Conservation (phyloP, 345 rosid genomes). For the Angophora floribunda region DNA sequence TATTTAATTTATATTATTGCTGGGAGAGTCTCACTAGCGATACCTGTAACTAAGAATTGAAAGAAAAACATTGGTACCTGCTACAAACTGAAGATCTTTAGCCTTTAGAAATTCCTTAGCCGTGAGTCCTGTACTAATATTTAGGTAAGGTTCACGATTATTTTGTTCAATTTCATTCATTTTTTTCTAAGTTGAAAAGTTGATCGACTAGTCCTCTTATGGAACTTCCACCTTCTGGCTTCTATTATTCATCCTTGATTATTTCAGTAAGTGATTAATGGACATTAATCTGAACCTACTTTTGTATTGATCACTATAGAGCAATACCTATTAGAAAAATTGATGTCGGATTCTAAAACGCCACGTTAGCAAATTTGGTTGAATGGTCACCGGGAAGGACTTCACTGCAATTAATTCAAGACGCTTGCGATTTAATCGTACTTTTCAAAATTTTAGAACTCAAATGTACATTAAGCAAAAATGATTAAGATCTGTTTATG, state of each 20-base stretch:
- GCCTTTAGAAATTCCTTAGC: neutral
- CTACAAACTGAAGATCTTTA: neutral
- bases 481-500: rapidly evolving
- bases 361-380: neutral
- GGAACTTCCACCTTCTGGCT: neutral
- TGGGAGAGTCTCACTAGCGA: neutral
- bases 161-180: neutral
- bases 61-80: rapidly evolving
- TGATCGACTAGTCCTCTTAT: neutral
- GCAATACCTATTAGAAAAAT: neutral
- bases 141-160: neutral
- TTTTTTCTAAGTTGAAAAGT: neutral
- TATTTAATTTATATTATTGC: too few relatives aligned
- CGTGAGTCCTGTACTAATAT: neutral
- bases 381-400: neutral
- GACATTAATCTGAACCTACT: neutral
- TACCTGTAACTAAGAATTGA: neutral
- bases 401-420: rapidly evolving
- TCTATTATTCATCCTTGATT: neutral
- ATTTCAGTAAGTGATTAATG: too few relatives aligned
- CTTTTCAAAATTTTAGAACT: neutral
- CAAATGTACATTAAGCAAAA: rapidly evolving
- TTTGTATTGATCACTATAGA: neutral
- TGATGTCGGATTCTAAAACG: rapidly evolving
- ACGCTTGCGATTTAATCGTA: neutral